Percentiles rank a stretch among this genome's conserved stretches.
Evolutionary conservation across 176 grass and related monocot species (phyloP).

Genomic region (Triticum urartu): DNA sequence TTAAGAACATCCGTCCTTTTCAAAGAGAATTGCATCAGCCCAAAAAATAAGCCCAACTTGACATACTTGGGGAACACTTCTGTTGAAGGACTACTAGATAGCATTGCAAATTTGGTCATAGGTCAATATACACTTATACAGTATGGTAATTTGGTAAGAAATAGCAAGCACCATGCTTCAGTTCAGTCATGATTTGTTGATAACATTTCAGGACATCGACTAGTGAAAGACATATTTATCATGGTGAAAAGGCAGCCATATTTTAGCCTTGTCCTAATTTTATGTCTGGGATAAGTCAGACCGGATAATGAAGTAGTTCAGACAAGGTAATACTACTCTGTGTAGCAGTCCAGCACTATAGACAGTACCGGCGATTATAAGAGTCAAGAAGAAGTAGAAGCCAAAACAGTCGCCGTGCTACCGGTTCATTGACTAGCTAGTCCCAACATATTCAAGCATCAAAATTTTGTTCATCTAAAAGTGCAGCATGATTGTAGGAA

Average conservation of each 20-base stretch:
- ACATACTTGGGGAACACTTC: background rate
- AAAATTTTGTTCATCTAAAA: background rate
- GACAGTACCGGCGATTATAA: background rate
- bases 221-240: background rate
- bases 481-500: background rate
- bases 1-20: background rate
- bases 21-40: background rate
- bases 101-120: background rate
- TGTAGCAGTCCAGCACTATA: background rate
- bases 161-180: background rate
- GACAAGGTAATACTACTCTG: background rate
- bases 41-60: background rate
- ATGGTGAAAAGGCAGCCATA: background rate
- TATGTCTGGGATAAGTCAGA: slow-evolving; percentile 4
- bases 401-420: background rate
- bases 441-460: background rate
- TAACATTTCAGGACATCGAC: background rate
- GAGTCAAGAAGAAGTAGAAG: background rate
- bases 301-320: background rate
- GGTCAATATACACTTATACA: no score
- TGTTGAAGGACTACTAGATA: background rate
- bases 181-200: background rate
- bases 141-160: background rate
- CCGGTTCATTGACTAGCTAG: background rate
- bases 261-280: background rate